Evolutionary conservation across 768 basidiomycete genomes (phyloP).

Genomic region (Suillus discolor): DNA sequence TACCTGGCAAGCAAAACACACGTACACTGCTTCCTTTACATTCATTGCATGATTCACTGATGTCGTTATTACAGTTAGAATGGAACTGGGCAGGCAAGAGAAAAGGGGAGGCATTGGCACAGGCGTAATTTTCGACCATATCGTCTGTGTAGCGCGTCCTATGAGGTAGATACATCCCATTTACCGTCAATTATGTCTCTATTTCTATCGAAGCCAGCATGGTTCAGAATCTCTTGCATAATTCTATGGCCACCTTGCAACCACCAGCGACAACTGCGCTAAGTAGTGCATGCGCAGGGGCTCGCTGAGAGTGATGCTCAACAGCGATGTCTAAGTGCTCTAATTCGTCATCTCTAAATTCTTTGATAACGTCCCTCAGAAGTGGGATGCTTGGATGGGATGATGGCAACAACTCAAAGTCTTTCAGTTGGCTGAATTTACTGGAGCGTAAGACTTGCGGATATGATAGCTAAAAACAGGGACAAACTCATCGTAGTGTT

Average conservation of each 20-base stretch:
- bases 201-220: background rate
- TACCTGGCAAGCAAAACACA: slow-evolving; percentile 43
- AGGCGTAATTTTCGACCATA: slow-evolving; percentile 22
- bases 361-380: slow-evolving; percentile 69
- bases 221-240: slow-evolving; percentile 78
- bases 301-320: slow-evolving; percentile 82
- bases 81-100: slow-evolving; percentile 58
- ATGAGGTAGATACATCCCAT: background rate
- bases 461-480: background rate
- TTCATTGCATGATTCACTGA: slow-evolving; percentile 14
- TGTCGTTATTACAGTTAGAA: slow-evolving; percentile 39
- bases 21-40: slow-evolving; percentile 37
- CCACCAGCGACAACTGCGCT: slow-evolving; percentile 84
- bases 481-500: slow-evolving; percentile 96
- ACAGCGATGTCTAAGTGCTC: slow-evolving; percentile 94
- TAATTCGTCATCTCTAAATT: slow-evolving; percentile 93
- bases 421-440: slow-evolving; percentile 71
- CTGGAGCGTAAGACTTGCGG: slow-evolving; percentile 7
- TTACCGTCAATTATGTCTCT: background rate
- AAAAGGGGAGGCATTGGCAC: slow-evolving; percentile 44
- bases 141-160: background rate
- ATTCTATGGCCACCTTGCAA: slow-evolving; percentile 87
- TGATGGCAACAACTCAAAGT: slow-evolving; percentile 61
- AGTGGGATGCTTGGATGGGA: slow-evolving; percentile 80
- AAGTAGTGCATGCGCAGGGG: slow-evolving; percentile 88